Conservation (phyloP, 176 grass and related monocot genomes). For the Aegilops speltoides region DNA sequence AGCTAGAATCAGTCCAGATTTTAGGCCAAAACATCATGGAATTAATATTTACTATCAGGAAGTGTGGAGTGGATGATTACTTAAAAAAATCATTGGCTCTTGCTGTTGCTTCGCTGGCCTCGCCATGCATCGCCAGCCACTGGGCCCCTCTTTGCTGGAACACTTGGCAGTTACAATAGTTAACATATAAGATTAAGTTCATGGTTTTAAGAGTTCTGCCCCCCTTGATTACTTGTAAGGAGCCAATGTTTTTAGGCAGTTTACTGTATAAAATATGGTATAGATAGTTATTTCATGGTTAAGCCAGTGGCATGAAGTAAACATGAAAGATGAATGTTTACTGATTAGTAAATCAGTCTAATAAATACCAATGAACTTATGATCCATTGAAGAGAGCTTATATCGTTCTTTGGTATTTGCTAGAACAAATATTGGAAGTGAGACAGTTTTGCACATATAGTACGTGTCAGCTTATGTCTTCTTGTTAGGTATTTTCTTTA, state of each 20-base stretch:
- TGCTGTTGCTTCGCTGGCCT: background rate
- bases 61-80: background rate
- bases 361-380: background rate
- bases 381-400: background rate
- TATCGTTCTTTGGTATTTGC: conserved; percentile 1
- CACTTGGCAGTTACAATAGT: background rate
- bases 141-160: background rate
- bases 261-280: background rate
- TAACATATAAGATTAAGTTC: background rate
- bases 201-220: background rate
- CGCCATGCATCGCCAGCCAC: background rate
- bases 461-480: background rate
- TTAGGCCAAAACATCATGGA: background rate
- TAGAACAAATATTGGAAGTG: background rate
- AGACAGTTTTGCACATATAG: background rate
- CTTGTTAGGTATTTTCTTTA: background rate
- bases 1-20: background rate
- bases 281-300: background rate
- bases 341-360: conserved; percentile 12
- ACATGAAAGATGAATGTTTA: background rate
- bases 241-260: background rate
- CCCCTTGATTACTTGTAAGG: background rate
- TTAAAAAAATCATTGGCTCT: background rate
- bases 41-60: background rate
- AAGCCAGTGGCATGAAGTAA: background rate